These are phyloP conservation scores for Iris pallida DNA, from an alignment of 116 monocot genomes.

Conservation along the genomic window DNA sequence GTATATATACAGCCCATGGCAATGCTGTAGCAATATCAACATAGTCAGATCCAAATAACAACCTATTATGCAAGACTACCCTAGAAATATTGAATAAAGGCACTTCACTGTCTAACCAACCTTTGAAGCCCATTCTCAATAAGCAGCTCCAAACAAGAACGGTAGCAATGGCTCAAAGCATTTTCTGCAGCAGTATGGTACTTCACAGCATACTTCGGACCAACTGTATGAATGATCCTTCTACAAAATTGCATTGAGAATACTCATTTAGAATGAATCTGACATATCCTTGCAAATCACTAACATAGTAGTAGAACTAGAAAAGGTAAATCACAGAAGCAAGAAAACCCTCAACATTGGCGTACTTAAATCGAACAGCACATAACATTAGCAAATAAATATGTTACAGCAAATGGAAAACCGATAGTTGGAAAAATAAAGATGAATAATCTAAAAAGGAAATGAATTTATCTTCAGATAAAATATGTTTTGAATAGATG, in stretches of 20 bases:
- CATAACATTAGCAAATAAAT: no score
- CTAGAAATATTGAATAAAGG: background rate
- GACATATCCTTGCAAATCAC: no score
- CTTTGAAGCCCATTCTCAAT: slow-evolving; percentile 96
- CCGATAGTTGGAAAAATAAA: no score
- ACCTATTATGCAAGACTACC: no score
- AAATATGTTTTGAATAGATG: no score
- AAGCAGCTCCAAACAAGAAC: slow-evolving; percentile 93
- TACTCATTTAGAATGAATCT: background rate
- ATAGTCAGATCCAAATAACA: background rate
- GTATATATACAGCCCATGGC: slow-evolving; percentile 95
- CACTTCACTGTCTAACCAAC: slow-evolving; percentile 24
- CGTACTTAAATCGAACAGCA: no score
- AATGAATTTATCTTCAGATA: no score
- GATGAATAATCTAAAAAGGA: no score
- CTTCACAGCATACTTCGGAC: slow-evolving; percentile 99
- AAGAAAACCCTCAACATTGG: no score
- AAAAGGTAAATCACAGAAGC: no score
- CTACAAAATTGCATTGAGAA: slow-evolving; percentile 27
- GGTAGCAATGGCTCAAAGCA: slow-evolving; percentile 94
- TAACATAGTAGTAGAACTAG: no score
- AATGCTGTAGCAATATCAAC: slow-evolving; percentile 52
- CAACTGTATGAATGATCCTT: slow-evolving; percentile 93
- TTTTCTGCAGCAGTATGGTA: slow-evolving; percentile 99
- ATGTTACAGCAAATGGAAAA: no score